A percentile compares a stretch with the other conserved stretches of the same genome.
phyloP scores from a whole-genome alignment of 768 basidiomycete genomes.

The Saitozyma sp. region DNA sequence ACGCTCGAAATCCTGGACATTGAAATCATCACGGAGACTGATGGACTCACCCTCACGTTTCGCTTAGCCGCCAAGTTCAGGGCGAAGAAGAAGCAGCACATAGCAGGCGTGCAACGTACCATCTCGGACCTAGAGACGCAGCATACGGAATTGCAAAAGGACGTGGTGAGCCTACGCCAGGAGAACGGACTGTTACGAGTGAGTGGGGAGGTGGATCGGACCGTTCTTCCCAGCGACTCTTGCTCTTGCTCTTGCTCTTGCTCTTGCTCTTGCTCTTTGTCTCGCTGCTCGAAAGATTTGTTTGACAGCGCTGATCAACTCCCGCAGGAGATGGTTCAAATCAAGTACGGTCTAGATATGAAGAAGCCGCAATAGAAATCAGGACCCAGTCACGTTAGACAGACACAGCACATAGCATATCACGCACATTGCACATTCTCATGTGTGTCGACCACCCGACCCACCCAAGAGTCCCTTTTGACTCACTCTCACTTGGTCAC shows the following conservation, averaged over 20 bases:
- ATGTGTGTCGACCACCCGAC: no score
- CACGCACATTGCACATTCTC: no score
- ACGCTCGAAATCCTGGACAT: neutral
- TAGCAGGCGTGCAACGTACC: slow-evolving; percentile 13
- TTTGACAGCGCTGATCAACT: neutral
- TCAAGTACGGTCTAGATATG: slow-evolving; percentile 16
- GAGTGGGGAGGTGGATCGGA: neutral
- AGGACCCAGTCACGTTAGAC: neutral
- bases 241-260: neutral
- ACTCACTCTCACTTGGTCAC: no score
- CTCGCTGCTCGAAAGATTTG: neutral
- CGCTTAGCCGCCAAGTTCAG: slow-evolving; percentile 29
- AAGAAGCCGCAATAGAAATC: neutral
- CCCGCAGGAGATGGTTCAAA: slow-evolving; percentile 24
- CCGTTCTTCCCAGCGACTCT: neutral
- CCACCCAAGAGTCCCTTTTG: no score
- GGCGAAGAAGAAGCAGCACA: slow-evolving; percentile 25
- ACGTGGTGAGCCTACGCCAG: slow-evolving; percentile 19
- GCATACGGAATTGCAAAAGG: slow-evolving; percentile 13
- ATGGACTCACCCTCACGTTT: neutral
- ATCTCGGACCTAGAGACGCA: slow-evolving; percentile 25
- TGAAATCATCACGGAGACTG: neutral
- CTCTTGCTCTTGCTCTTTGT: neutral
- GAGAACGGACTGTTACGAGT: slow-evolving; percentile 35
- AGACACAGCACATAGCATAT: no score